Conservation (phyloP, 1,284 basidiomycete species). For the Porogramme epimiltina region DNA sequence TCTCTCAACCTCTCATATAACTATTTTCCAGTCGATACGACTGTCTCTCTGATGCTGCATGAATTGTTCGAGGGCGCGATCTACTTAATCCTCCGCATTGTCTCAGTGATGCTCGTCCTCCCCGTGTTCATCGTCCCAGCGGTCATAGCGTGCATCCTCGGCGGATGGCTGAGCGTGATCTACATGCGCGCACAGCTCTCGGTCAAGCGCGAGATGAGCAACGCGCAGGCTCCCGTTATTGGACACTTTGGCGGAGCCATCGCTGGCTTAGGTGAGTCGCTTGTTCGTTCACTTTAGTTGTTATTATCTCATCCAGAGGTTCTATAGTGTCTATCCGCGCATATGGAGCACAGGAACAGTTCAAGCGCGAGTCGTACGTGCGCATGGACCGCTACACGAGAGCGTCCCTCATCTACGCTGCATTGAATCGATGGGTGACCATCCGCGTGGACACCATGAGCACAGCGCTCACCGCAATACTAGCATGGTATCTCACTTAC, state of each 20-base stretch:
- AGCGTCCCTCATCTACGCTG: conserved; percentile 15
- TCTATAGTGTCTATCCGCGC: conserved; percentile 56
- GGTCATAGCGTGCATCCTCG: conserved; percentile 40
- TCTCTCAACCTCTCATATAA: background rate
- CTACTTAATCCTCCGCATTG: conserved; percentile 39
- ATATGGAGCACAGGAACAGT: conserved; percentile 48
- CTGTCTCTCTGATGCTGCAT: conserved; percentile 22
- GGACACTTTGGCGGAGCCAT: conserved; percentile 70
- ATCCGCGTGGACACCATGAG: conserved; percentile 53
- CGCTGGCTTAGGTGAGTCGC: conserved; percentile 53
- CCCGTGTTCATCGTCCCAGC: conserved; percentile 41
- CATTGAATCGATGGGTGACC: conserved; percentile 47
- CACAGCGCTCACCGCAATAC: conserved; percentile 46
- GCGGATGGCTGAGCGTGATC: conserved; percentile 43
- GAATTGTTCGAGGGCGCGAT: conserved; percentile 28
- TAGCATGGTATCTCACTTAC: conserved; percentile 56
- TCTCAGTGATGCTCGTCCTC: conserved; percentile 44
- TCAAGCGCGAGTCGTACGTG: conserved; percentile 41
- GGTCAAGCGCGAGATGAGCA: conserved; percentile 74
- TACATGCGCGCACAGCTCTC: conserved; percentile 73
- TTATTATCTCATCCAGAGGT: background rate
- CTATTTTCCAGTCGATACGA: conserved; percentile 25
- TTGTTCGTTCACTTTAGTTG: background rate
- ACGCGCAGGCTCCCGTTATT: conserved; percentile 63
- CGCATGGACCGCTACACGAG: conserved; percentile 49